Conservation (phyloP, 768 basidiomycete genomes). For the Lactarius tabidus region DNA sequence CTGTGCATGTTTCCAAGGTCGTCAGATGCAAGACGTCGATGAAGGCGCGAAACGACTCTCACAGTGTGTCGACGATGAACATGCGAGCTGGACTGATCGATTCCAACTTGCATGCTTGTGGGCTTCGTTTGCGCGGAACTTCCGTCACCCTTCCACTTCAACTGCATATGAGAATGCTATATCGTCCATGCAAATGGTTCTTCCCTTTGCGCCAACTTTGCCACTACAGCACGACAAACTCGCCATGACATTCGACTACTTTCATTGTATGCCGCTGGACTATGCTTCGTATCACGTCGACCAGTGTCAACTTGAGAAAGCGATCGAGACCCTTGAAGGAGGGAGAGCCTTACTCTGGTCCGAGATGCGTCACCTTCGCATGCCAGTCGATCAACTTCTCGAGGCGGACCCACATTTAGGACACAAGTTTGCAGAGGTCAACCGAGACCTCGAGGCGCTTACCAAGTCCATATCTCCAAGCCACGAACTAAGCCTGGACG, state of each 20-base stretch:
- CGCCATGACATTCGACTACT: not conserved
- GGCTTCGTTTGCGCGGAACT: not conserved
- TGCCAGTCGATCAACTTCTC: not conserved
- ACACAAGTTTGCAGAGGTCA: not conserved
- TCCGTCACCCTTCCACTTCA: not conserved
- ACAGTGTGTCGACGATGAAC: not conserved
- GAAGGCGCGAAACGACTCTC: not conserved
- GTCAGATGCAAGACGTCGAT: not conserved
- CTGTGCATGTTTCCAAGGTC: not conserved
- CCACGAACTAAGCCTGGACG: not conserved
- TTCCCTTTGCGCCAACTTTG: not conserved
- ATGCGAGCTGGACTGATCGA: not conserved
- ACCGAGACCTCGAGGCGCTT: not conserved
- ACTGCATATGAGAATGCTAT: not conserved
- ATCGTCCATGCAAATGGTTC: not conserved
- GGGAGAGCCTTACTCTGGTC: slow-evolving; percentile 20
- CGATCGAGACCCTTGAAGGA: slow-evolving; percentile 15
- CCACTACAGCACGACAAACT: not conserved
- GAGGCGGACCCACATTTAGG: not conserved
- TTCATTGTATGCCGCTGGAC: not conserved
- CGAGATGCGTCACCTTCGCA: slow-evolving; percentile 17
- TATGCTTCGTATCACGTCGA: slow-evolving; percentile 1
- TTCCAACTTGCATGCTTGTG: not conserved
- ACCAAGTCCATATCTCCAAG: not conserved
- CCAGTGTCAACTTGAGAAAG: not conserved